Conservation (phyloP, 2,329 filamentous ascomycete genomes). For the Aspergillus udagawae region DNA sequence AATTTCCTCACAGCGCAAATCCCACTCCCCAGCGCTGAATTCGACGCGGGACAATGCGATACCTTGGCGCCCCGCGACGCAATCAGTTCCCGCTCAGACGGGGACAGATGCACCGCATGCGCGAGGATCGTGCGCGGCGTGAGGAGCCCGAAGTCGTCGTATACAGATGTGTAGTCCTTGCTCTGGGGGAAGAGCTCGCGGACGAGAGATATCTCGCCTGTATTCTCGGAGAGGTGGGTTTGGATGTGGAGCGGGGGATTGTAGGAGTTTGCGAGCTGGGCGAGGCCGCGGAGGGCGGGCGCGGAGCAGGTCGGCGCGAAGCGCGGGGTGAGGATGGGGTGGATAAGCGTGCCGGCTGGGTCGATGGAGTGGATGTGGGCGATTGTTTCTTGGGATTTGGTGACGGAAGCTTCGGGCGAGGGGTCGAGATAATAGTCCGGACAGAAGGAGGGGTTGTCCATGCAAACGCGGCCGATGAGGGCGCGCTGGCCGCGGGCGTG, state of each 20-base stretch:
- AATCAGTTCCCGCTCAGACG: conserved; percentile 64
- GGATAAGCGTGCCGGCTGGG: conserved; percentile 49
- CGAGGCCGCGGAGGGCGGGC: conserved; percentile 59
- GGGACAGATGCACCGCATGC: conserved; percentile 73
- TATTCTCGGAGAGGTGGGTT: conserved; percentile 88
- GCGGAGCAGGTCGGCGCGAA: conserved; percentile 56
- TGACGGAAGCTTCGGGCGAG: conserved; percentile 54
- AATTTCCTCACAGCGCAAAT: conserved; percentile 70
- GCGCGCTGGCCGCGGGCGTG: conserved; percentile 77
- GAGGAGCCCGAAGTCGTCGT: conserved; percentile 68
- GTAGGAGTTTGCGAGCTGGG: conserved; percentile 58
- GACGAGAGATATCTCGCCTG: conserved; percentile 68
- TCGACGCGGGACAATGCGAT: conserved; percentile 82
- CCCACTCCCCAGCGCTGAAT: conserved; percentile 76
- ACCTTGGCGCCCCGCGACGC: conserved; percentile 60
- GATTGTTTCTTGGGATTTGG: conserved; percentile 57
- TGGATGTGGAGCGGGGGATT: conserved; percentile 63
- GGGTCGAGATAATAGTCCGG: conserved; percentile 79
- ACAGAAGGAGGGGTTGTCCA: conserved; percentile 67
- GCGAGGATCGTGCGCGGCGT: conserved; percentile 73
- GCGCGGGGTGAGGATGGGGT: conserved; percentile 72
- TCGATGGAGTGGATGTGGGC: conserved; percentile 58
- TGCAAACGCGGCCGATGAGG: conserved; percentile 90
- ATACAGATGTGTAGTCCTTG: conserved; percentile 70
- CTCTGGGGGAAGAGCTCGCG: conserved; percentile 61